Base-by-base conservation (phyloP, 345 rosid species). In the Ceriops decandra region DNA sequence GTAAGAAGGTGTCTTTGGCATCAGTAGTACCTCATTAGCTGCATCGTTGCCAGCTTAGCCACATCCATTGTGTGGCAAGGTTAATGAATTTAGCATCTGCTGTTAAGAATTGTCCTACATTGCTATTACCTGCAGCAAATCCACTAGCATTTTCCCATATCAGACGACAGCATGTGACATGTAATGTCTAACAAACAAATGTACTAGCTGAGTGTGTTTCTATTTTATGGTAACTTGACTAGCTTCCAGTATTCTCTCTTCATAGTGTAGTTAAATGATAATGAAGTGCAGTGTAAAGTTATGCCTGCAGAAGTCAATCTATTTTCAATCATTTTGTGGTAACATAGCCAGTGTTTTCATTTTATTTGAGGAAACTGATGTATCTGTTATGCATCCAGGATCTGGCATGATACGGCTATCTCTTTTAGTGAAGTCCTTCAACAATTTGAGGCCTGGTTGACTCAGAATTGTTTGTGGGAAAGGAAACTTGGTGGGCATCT, bases 361-460 rank as follows among this genome's bases (percentile, higher is more conserved):
- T 42, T 42, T 42, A 13, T 11, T 15, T 13, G 17, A 11, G 49
- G 49, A 42, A 42, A 56, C 59, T 56, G 13, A 67, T 31, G 19
- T 21, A 5, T 57, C 63, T 36, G 36, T 26, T 35, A 49, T 68
- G 51, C 52, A 61, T 74, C 76, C 85, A 93, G 98, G 27, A 96
- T 93, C 35, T 93, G 96, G 98, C 97, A 93, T 82, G 97, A 90
- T 76, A 93, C 96, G 17, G 96, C 98, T 72, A 73, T 87, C 64
- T 84, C 92, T 65, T 93, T 93, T 81, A 77, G 73, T 73, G 95
- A 88, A 74, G 95, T 85, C 72, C 74, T 89, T 71, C 80, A 80
- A 33, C 85, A 90, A 68, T 93, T 93, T 83, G 98, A 93, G 82
- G 80, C 72, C 67, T 93, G 98, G 97, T 80, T 93, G 83, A 79